Conservation (phyloP, 208 protist species). For the Tritrichomonas foetus region DNA sequence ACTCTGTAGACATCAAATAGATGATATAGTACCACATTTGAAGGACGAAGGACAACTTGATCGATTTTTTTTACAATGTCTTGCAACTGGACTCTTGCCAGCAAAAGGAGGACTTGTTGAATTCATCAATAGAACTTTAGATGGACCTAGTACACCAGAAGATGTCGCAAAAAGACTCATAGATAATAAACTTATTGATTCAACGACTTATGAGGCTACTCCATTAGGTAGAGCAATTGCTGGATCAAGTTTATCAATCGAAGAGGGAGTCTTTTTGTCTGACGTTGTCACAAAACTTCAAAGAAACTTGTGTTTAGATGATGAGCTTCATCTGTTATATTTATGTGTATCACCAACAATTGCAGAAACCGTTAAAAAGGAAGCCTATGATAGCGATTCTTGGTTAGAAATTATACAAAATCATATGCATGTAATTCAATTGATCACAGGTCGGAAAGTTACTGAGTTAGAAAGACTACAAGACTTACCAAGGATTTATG, state of each 20-base stretch:
- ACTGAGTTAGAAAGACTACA: not conserved
- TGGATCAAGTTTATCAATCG: not conserved
- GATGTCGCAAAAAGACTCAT: not conserved
- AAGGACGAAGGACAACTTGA: not conserved
- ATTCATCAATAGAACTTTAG: not conserved
- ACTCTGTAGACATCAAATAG: not conserved
- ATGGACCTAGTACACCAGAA: not conserved
- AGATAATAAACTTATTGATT: not conserved
- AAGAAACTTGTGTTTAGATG: not conserved
- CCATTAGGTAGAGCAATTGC: not conserved
- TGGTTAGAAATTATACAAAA: not conserved
- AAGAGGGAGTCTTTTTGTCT: not conserved
- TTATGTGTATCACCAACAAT: not conserved
- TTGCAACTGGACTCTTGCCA: too few species aligned
- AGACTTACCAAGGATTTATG: not conserved
- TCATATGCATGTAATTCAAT: not conserved
- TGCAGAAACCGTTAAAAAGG: not conserved
- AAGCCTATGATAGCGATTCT: not conserved
- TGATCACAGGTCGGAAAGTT: not conserved
- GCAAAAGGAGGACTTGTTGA: not conserved
- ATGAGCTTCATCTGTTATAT: slow-evolving; percentile 30
- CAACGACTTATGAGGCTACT: not conserved
- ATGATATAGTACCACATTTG: not conserved
- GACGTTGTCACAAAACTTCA: not conserved
- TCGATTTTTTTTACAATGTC: not conserved